Base-by-base conservation (phyloP, 768 basidiomycete species). In the Clitopilus passeckerianus region DNA sequence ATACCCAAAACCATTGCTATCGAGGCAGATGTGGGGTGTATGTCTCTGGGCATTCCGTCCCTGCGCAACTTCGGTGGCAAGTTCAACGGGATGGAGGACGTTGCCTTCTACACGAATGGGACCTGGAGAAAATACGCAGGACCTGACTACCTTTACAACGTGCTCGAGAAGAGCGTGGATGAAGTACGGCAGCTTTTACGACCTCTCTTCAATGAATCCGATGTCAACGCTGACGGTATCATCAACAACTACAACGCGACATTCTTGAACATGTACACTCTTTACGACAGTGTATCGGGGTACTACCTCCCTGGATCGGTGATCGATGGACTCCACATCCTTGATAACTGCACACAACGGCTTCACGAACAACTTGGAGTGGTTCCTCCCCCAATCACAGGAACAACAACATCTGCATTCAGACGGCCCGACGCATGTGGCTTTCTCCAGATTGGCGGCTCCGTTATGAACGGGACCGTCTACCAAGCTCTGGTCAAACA, bases 21-120 rank as follows among this genome's bases (percentile, higher is more conserved):
- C 2, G 54, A 55, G 23, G 54, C 35, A 33, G 54, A 55, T 33
- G 54, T 55, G 12, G 54, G 54, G 5, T 55, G 54, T 24, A 34
- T 55, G 30, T 34, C 30, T 6, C 20, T 55, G 30, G 54, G 54
- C 7, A 18, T 55, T 22, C 7, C 15, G 6, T 15, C 53, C 23
- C 16, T 53, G 1, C 20, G 56, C 14, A 10, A 16, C 10, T 50
- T n/a, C 5, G 46, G 18, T 50, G 16, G 16, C 15, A 12, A 9
- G 5, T 10, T 60, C 5, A 14, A 53, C 23, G 54, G 1, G 1
- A 7, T 24, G 34, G 14, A 2, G 8, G 5, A 53, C 37, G 10
- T 34, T 23, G 16, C 56, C 58, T 54, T 61, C 18, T 35, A 18
- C 22, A 64, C 63, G 14, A 57, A 62, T 41, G 53, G 65, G 33